These are phyloP conservation scores for Nemophila menziesii DNA, from an alignment of 257 asterid species.

Conservation along the genomic window DNA sequence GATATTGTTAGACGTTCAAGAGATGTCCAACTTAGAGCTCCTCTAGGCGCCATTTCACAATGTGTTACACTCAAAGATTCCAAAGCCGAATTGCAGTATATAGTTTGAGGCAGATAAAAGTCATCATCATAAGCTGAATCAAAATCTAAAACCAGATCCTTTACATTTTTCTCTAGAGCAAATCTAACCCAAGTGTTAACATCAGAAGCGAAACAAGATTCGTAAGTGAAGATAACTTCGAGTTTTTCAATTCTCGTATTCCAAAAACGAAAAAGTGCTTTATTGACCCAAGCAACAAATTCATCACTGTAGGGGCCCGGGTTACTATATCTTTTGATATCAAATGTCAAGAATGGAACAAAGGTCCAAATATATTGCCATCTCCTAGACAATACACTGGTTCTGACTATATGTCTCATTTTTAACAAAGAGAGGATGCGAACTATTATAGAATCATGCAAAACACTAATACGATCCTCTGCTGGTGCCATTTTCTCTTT, in stretches of 20 bases:
- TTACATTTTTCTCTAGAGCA: conserved; percentile 7
- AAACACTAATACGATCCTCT: background rate
- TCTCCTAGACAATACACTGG: conserved; percentile 1
- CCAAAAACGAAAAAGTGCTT: conserved; percentile 1
- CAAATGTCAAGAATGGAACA: background rate
- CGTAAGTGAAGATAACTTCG: background rate
- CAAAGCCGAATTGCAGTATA: too few relatives aligned
- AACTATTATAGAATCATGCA: background rate
- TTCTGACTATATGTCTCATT: background rate
- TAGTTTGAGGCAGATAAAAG: too few relatives aligned
- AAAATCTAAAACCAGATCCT: background rate
- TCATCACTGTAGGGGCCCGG: too few relatives aligned
- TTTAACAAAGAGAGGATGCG: background rate
- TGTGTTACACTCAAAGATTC: too few relatives aligned
- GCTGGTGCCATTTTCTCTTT: too few relatives aligned
- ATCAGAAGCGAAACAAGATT: background rate
- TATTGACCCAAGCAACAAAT: conserved; percentile 4
- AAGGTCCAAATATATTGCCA: conserved; percentile 6
- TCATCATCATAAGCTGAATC: too few relatives aligned
- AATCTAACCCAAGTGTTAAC: conserved; percentile 8
- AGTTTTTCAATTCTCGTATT: background rate
- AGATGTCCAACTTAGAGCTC: too few relatives aligned
- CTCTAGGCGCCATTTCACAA: too few relatives aligned
- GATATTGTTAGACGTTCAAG: too few relatives aligned
- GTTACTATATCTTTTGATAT: too few relatives aligned